These are phyloP conservation scores for Septoria linicola DNA, from an alignment of 2,329 filamentous ascomycete species.

Conservation along the genomic window DNA sequence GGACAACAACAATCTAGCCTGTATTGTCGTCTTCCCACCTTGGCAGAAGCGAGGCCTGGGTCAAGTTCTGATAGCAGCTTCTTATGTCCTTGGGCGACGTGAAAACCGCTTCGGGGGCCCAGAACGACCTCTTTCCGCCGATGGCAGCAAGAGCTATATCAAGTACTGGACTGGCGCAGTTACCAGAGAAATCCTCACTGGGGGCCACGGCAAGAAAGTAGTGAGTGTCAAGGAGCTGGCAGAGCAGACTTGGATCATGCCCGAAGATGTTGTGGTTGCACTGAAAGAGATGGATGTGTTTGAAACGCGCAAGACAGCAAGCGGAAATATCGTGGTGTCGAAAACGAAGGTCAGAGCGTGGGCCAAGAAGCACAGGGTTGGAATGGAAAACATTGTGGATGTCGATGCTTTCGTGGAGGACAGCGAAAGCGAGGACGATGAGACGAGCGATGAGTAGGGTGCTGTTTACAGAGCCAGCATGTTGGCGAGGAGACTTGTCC, in stretches of 20 bases:
- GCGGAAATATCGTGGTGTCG: conserved; percentile 54
- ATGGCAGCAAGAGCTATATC: conserved; percentile 78
- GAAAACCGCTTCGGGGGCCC: conserved; percentile 86
- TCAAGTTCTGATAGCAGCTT: conserved; percentile 84
- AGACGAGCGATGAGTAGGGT: conserved; percentile 8
- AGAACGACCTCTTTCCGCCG: conserved; percentile 86
- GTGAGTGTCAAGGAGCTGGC: conserved; percentile 72
- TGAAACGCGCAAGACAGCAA: conserved; percentile 53
- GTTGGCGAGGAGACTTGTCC: too few species aligned
- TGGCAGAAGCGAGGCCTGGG: conserved; percentile 92
- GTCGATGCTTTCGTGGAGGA: conserved; percentile 71
- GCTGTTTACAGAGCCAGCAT: too few species aligned
- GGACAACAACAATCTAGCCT: conserved; percentile 97
- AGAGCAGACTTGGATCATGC: conserved; percentile 75
- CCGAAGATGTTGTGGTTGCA: conserved; percentile 77
- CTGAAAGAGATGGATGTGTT: conserved; percentile 77
- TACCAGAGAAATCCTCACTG: conserved; percentile 60
- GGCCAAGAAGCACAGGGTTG: conserved; percentile 62
- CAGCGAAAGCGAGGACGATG: conserved; percentile 49
- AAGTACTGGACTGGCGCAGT: conserved; percentile 86
- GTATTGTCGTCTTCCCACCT: conserved; percentile 91
- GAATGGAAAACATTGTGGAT: conserved; percentile 66
- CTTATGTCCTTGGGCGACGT: conserved; percentile 83
- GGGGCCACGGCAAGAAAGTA: conserved; percentile 45
- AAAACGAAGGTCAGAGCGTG: conserved; percentile 64